Evolutionary conservation across 176 grass and related monocot genomes (phyloP).

Genomic region (Aegilops tauschii): DNA sequence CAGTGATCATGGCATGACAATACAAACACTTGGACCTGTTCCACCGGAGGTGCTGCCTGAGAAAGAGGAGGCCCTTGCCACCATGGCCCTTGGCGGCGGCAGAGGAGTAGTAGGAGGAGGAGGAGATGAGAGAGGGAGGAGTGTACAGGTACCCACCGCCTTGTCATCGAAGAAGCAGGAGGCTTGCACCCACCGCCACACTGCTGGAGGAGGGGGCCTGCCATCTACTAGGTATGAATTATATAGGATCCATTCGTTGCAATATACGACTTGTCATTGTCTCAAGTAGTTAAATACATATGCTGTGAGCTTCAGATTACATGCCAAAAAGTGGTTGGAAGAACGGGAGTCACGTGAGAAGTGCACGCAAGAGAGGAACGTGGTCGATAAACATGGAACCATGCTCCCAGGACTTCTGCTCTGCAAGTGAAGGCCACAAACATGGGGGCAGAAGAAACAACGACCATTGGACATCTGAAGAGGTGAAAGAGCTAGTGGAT

Average conservation of each 20-base stretch:
- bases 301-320: neutral
- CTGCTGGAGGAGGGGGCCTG: neutral
- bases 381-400: neutral
- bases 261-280: neutral
- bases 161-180: no score
- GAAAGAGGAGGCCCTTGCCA: no score
- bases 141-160: no score
- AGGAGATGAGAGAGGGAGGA: no score
- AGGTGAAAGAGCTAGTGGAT: neutral
- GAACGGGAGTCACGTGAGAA: neutral
- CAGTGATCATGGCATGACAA: neutral
- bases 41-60: no score
- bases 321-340: neutral
- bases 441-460: constrained; percentile 1
- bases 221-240: neutral
- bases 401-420: neutral
- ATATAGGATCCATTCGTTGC: neutral
- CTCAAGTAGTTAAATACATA: neutral
- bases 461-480: neutral
- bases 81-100: no score
- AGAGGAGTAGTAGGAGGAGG: no score
- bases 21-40: neutral
- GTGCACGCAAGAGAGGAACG: neutral
- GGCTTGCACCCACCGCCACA: no score
- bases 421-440: neutral